Conservation (phyloP, 495 filamentous ascomycete species). For the Thozetella sp. region DNA sequence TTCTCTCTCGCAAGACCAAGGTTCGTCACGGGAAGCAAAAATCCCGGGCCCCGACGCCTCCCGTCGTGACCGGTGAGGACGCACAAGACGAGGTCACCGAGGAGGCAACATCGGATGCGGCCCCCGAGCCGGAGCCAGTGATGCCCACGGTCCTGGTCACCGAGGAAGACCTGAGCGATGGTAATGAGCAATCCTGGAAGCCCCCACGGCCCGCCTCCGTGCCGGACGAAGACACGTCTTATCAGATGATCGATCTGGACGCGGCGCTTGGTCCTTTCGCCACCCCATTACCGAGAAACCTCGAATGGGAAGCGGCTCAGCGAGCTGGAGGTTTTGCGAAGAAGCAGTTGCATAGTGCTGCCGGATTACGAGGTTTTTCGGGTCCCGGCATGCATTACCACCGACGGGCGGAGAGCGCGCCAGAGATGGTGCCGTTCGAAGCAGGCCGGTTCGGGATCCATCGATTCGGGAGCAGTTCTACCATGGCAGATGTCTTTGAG, state of each 20-base stretch:
- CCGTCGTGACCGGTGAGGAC: slow-evolving; percentile 17
- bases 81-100: slow-evolving; percentile 11
- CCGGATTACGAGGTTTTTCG: slow-evolving; percentile 70
- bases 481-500: slow-evolving; percentile 90
- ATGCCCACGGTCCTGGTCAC: slow-evolving; percentile 25
- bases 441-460: slow-evolving; percentile 59
- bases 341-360: slow-evolving; percentile 88
- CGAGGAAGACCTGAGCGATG: slow-evolving; percentile 20
- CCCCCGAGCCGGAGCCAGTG: slow-evolving; percentile 17
- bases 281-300: slow-evolving; percentile 64
- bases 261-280: slow-evolving; percentile 94
- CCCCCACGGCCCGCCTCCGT: slow-evolving; percentile 9
- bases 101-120: slow-evolving; percentile 6
- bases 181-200: slow-evolving; percentile 18
- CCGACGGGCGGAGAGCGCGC: slow-evolving; percentile 88
- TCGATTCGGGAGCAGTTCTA: slow-evolving; percentile 63
- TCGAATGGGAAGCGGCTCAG: slow-evolving; percentile 58
- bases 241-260: slow-evolving; percentile 90
- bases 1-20: slow-evolving; percentile 69
- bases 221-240: slow-evolving; percentile 60
- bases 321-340: slow-evolving; percentile 62
- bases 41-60: slow-evolving; percentile 38
- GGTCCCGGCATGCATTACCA: slow-evolving; percentile 90
- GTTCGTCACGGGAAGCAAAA: slow-evolving; percentile 40
- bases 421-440: slow-evolving; percentile 84